Conservation (phyloP, 331 rosid species). For the Cucumis variabilis region DNA sequence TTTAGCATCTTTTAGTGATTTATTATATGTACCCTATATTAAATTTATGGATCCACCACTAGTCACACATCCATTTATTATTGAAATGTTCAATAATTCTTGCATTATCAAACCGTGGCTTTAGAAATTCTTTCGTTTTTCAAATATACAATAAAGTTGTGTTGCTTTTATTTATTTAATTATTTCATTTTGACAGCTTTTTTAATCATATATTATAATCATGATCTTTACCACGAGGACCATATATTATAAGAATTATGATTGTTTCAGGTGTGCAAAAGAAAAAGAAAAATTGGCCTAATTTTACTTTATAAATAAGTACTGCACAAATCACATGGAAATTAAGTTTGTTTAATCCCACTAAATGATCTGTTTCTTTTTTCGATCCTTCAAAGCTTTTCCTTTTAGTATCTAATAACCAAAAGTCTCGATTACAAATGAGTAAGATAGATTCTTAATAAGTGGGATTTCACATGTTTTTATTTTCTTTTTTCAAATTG, state of each 20-base stretch:
- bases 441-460: conserved; percentile 8
- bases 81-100: background rate
- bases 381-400: background rate
- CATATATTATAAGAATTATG: conserved; percentile 15
- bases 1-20: too few relatives aligned
- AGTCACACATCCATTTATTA: background rate
- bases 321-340: background rate
- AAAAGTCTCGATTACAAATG: conserved; percentile 12
- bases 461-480: conserved; percentile 28
- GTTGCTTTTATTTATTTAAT: background rate
- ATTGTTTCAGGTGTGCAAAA: conserved; percentile 17
- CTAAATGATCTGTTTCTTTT: background rate
- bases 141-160: background rate
- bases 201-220: conserved; percentile 21
- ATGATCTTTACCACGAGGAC: conserved; percentile 26
- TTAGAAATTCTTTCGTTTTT: background rate
- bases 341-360: conserved; percentile 3
- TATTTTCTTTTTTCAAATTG: background rate
- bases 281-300: background rate
- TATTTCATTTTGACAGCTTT: background rate
- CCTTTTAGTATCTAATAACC: conserved; percentile 16
- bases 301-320: background rate
- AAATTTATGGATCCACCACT: too few relatives aligned
- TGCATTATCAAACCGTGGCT: background rate
- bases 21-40: too few relatives aligned